Conservation (phyloP, 768 basidiomycete genomes). For the Tylopilus cervinicoccineus region DNA sequence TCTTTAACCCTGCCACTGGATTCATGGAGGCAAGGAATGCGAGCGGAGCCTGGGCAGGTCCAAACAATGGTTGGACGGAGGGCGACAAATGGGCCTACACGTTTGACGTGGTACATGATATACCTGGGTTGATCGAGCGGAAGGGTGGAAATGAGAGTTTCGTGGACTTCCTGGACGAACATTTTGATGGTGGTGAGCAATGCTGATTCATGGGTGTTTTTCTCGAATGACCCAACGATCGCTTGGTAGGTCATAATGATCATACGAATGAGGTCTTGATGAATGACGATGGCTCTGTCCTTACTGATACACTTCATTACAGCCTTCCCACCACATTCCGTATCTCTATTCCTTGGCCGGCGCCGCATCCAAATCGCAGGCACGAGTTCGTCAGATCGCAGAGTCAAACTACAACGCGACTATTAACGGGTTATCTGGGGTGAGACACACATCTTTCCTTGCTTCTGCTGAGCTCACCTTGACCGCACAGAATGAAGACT, state of each 20-base stretch:
- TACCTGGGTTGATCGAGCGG: slow-evolving; percentile 54
- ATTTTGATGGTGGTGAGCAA: slow-evolving; percentile 43
- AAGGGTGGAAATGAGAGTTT: slow-evolving; percentile 67
- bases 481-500: slow-evolving; percentile 70
- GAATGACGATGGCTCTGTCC: neutral
- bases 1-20: slow-evolving; percentile 64
- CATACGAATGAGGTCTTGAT: slow-evolving; percentile 66
- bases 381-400: slow-evolving; percentile 67
- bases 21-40: slow-evolving; percentile 81
- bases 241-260: slow-evolving; percentile 61
- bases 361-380: slow-evolving; percentile 66
- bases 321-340: slow-evolving; percentile 86
- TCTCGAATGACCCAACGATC: slow-evolving; percentile 5
- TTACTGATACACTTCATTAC: slow-evolving; percentile 7
- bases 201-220: neutral
- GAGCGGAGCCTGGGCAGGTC: slow-evolving; percentile 70
- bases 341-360: slow-evolving; percentile 76
- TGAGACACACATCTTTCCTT: slow-evolving; percentile 27
- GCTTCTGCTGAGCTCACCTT: neutral
- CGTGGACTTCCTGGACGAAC: slow-evolving; percentile 60
- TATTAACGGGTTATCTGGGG: slow-evolving; percentile 68
- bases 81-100: slow-evolving; percentile 78
- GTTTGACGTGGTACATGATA: slow-evolving; percentile 72
- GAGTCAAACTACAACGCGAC: slow-evolving; percentile 61
- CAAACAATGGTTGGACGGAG: slow-evolving; percentile 75